Evolutionary conservation across 108 stramenopile genomes (phyloP).

Genomic region (Pelagomonas calceolata): DNA sequence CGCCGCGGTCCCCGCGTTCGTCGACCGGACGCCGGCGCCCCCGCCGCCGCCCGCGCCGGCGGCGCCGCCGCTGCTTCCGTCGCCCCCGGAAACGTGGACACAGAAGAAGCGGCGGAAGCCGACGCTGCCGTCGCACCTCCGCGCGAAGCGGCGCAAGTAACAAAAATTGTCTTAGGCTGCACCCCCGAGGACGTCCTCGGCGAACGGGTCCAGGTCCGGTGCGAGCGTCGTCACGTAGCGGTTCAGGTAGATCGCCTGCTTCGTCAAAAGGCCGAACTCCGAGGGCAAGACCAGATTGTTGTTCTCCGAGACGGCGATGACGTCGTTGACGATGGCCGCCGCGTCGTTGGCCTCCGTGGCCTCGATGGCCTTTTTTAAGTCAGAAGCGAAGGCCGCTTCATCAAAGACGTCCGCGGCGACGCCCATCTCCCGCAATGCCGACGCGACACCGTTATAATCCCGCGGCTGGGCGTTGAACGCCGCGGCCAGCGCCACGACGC

Average conservation of each 20-base stretch:
- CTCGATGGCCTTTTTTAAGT: constrained; percentile 18
- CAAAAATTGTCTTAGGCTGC: too few species aligned
- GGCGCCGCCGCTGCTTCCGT: too few species aligned
- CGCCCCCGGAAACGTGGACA: too few species aligned
- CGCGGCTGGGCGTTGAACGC: constrained; percentile 9
- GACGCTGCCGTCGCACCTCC: too few species aligned
- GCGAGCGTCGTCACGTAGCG: constrained; percentile 10
- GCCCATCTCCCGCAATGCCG: neutral
- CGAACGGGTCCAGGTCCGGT: neutral
- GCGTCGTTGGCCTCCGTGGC: constrained; percentile 20
- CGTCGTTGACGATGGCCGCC: constrained; percentile 16
- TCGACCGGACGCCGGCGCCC: too few species aligned
- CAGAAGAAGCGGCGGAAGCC: too few species aligned
- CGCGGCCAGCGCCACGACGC: constrained; percentile 22
- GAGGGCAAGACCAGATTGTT: constrained; percentile 30
- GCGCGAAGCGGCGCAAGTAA: too few species aligned
- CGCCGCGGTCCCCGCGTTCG: too few species aligned
- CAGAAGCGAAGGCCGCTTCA: constrained; percentile 15
- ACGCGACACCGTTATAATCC: constrained; percentile 5
- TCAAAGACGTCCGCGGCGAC: constrained; percentile 19
- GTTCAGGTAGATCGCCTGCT: constrained; percentile 40
- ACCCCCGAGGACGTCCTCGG: neutral
- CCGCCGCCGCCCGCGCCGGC: too few species aligned
- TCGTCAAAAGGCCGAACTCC: constrained; percentile 33
- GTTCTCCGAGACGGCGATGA: constrained; percentile 21